phyloP scores from a whole-genome alignment of 1,284 basidiomycete species.

The Sparassis latifolia region DNA sequence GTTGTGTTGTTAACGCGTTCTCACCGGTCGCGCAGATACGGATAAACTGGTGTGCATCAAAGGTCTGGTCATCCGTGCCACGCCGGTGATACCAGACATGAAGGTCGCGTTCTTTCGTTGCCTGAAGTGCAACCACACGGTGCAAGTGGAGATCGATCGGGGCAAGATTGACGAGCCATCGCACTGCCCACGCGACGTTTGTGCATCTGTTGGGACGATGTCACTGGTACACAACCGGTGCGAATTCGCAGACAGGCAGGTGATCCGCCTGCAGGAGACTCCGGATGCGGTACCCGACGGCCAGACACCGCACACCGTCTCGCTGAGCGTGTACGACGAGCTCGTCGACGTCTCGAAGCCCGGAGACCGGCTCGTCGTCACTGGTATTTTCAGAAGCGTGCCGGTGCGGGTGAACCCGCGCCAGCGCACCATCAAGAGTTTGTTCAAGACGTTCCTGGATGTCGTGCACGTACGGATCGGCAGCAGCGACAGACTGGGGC shows the following conservation, averaged over 20 bases:
- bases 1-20: background rate
- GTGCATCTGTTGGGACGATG: constrained; percentile 84
- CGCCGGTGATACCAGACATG: constrained; percentile 98
- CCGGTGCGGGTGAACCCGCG: constrained; percentile 92
- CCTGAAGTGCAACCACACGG: constrained; percentile 91
- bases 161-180: constrained; percentile 93
- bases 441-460: constrained; percentile 97
- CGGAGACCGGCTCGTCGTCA: constrained; percentile 87
- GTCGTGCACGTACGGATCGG: constrained; percentile 89
- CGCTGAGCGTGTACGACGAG: constrained; percentile 94
- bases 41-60: constrained; percentile 96
- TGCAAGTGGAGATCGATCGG: constrained; percentile 92
- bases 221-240: constrained; percentile 95
- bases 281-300: constrained; percentile 97
- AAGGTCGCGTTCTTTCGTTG: constrained; percentile 98
- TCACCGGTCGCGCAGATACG: constrained; percentile 55
- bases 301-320: constrained; percentile 96
- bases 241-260: constrained; percentile 93
- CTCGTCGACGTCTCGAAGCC: constrained; percentile 94
- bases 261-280: constrained; percentile 93
- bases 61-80: constrained; percentile 95
- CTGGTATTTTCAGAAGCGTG: constrained; percentile 92
- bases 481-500: constrained; percentile 62
- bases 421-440: constrained; percentile 85
- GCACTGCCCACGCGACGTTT: constrained; percentile 90